Evolutionary conservation across 1,139 yeast genomes (phyloP), one percentile per base, ranked within the genome.

Genomic region (Blastobotrys ciferrii): DNA sequence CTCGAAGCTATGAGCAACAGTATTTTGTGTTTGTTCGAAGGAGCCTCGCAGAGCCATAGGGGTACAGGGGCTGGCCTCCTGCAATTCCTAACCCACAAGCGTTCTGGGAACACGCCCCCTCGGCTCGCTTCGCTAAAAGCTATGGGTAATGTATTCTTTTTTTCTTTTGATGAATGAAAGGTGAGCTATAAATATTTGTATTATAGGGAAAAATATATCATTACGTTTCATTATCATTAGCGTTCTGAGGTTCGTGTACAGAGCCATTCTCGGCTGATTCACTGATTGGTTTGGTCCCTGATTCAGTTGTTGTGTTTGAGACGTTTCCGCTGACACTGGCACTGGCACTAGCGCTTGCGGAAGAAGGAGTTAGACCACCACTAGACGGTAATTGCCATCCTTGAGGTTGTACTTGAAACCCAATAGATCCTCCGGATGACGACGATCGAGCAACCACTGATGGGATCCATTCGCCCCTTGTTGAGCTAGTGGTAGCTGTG

Each of bases 381-480:
- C 14, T 36, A 19, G 25, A 17, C 4, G 40, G 40, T 14, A 36
- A 36, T 19, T 36, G 40, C 40, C 40, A 36, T 18, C 40, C 40
- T 36, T 36, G 40, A 11, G 40, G 40, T 25, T 17, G 38, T 13
- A 13, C 32, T 40, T n/a, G 44, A 32, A 11, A 25, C 13, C 20
- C 39, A 6, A 28, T 15, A 15, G 30, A 31, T 3, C 42, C 45
- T 5, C 20, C 32, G 2, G 45, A 32, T 15, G 44, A 19, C 5
- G 28, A 18, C 6, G 40, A 7, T 13, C 19, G 18, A 9, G 40
- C 40, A 36, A 36, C 40, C 3, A 36, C 40, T 18, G 40, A 19
- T 18, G 40, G 40, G 11, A 36, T 36, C 40, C 25, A 36, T 12
- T 36, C 40, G 3, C 28, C 40, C 4, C 28, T 23, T 19, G 19